Evolutionary conservation across 371 early-diverging fungal species (phyloP), one percentile per base, ranked within the genome.

Genomic region (Syncephalastrum monosporum): DNA sequence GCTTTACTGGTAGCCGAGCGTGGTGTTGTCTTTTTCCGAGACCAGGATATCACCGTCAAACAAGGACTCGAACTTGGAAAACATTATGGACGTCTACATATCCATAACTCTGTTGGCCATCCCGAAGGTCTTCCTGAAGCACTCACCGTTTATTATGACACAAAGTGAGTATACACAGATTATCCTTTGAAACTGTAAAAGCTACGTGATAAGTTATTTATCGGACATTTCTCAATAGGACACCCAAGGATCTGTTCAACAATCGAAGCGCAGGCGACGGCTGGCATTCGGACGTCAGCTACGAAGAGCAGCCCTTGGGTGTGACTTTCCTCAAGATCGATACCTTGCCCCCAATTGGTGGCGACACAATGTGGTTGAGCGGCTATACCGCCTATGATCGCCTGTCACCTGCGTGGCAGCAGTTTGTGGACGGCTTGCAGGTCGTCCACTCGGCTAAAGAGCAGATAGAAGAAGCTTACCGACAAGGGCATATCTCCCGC

Each of bases 1-100:
- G 85, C 86, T 29, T 69, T 81, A n/a, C 64, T 85, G 43, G 80
- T 79, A 29, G 77, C 86, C 27, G 79, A 83, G 55, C 79, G 88
- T 43, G 85, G 84, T 29, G 88, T 87, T 2, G 86, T 86, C 38
- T 85, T 84, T 56, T 80, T 87, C 63, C 77, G 86, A 16, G 75
- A 82, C 48, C 88, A 87, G 65, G 82, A 84, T 49, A 63, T 84
- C 51, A 76, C 75, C 38, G 67, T 72, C 33, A 74, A 82, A 45
- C 73, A 83, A 64, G 82, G 76, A 51, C 57, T 69, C 42, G 82
- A 81, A 47, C 68, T 85, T 10, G 83, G 73, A 10, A 62, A 70
- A 13, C 65, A 78, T 46, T 82, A 73, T 70, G 84, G 82, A n/a
- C 72, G 75, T 41, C 71, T 57, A 15, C 72, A 71, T 47, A 43